Evolutionary conservation across 306 rosid species (phyloP).

Genomic region (Crotalaria pallida): DNA sequence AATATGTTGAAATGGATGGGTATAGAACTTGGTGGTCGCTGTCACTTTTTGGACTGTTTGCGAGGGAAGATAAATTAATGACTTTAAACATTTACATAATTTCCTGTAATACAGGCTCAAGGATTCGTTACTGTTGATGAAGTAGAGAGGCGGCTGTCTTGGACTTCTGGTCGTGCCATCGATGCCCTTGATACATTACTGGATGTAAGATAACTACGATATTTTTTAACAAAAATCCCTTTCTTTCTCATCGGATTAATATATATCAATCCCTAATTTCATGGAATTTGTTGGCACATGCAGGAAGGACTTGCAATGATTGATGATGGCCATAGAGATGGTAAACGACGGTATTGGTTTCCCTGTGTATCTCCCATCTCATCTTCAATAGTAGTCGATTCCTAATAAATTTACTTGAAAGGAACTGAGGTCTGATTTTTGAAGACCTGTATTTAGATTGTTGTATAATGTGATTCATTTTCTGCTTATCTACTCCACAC

Average conservation of each 20-base stretch:
- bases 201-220: conserved; percentile 45
- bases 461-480: conserved; percentile 4
- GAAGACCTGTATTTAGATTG: background rate
- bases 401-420: conserved; percentile 19
- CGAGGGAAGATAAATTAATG: background rate
- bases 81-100: background rate
- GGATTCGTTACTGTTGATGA: conserved; percentile 82
- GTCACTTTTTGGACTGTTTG: background rate
- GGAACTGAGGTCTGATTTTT: conserved; percentile 10
- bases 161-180: conserved; percentile 83
- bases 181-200: conserved; percentile 90
- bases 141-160: conserved; percentile 75
- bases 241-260: background rate
- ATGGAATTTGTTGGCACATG: conserved; percentile 15
- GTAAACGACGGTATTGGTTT: conserved; percentile 82
- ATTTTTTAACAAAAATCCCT: background rate
- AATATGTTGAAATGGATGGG: background rate
- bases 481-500: background rate
- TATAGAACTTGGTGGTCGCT: too few relatives aligned
- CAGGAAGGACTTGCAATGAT: conserved; percentile 99
- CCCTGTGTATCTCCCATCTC: conserved; percentile 87
- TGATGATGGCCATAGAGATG: conserved; percentile 86
- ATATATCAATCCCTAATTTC: conserved; percentile 2
- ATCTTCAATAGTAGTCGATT: conserved; percentile 42
- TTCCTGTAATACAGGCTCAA: conserved; percentile 52